Percentiles rank a stretch among this genome's conserved stretches.
Conservation (phyloP, 129 eudicot genomes). For the Daucus carota region DH1_v3.0 NC_030381.2:27637001-27637500, state of each 20-base stretch:
- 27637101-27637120: conserved; percentile 77
- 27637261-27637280: conserved; percentile 41
- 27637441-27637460: background rate
- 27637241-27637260: conserved; percentile 28
- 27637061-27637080: conserved; percentile 87
- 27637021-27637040: conserved; percentile 60
- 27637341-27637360: conserved; percentile 45
- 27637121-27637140: conserved; percentile 72
- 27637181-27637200: background rate
- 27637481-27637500: background rate
- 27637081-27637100: conserved; percentile 98
- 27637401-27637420: no score
- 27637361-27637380: background rate
- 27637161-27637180: background rate
- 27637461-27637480: background rate
- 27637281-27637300: conserved; percentile 54
- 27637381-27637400: background rate
- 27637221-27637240: background rate
- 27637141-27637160: conserved; percentile 42
- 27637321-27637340: conserved; percentile 77
- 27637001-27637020: conserved; percentile 64
- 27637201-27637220: background rate
- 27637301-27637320: conserved; percentile 78
- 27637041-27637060: conserved; percentile 78
- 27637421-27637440: background rate